Percentiles rank a stretch among this genome's conserved stretches.
Evolutionary conservation across 257 asterid species (phyloP).

Genomic region (Schizonepeta tenuifolia): DNA sequence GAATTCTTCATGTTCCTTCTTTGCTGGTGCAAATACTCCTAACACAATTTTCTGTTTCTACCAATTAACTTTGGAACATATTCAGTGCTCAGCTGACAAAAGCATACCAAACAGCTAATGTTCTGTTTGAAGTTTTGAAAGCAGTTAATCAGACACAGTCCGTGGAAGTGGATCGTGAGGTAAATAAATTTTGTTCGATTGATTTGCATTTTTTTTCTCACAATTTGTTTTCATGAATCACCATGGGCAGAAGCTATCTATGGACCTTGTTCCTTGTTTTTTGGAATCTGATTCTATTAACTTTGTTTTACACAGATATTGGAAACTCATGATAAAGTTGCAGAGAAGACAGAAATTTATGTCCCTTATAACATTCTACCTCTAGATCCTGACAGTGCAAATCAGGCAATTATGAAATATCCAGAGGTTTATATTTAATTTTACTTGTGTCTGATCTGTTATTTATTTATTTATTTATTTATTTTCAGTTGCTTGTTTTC

Average conservation of each 20-base stretch:
- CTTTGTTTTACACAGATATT: constrained; percentile 54
- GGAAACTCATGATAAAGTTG: constrained; percentile 97
- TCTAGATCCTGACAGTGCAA: constrained; percentile 97
- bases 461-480: constrained; percentile 14
- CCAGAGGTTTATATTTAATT: constrained; percentile 72
- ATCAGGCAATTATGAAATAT: constrained; percentile 95
- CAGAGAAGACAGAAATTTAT: constrained; percentile 95
- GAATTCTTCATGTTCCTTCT: constrained; percentile 18
- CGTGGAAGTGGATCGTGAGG: constrained; percentile 99
- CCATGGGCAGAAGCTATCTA: constrained; percentile 21
- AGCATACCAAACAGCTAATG: constrained; percentile 99
- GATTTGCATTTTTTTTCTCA: constrained; percentile 15
- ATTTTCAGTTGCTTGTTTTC: constrained; percentile 23
- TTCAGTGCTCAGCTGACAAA: constrained; percentile 96
- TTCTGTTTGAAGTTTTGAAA: constrained; percentile 97
- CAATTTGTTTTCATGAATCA: constrained; percentile 13
- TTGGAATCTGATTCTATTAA: constrained; percentile 29
- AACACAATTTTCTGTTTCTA: constrained; percentile 18
- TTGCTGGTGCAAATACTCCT: constrained; percentile 15
- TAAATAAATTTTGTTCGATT: constrained; percentile 31
- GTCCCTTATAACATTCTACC: constrained; percentile 97
- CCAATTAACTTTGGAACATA: constrained; percentile 33
- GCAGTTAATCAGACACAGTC: constrained; percentile 97
- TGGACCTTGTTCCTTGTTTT: not conserved
- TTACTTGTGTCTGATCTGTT: constrained; percentile 3